phyloP scores from a whole-genome alignment of 257 asterid species.

The Fraxinus pennsylvanica region DNA sequence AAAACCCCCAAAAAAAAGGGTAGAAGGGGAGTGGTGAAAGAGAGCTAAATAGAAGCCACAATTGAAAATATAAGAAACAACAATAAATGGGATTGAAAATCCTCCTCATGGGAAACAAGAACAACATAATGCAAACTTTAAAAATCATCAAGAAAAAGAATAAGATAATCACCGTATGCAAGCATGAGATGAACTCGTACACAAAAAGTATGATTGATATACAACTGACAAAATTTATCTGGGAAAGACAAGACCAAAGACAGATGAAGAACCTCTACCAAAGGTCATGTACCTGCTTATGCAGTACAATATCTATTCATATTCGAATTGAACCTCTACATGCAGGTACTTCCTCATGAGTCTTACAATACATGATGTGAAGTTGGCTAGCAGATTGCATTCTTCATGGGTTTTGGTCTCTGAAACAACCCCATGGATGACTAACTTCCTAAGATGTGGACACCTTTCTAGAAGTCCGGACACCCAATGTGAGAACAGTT shows the following conservation, averaged over 20 bases:
- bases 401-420: slow-evolving; percentile 91
- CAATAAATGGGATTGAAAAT: slow-evolving; percentile 16
- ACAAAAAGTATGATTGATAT: slow-evolving; percentile 28
- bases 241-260: slow-evolving; percentile 21
- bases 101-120: slow-evolving; percentile 25
- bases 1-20: background rate
- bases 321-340: slow-evolving; percentile 78
- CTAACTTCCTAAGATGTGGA: slow-evolving; percentile 68
- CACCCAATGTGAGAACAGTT: slow-evolving; percentile 73
- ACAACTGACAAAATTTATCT: slow-evolving; percentile 33
- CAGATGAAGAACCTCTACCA: slow-evolving; percentile 27
- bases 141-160: slow-evolving; percentile 15
- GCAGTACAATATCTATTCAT: slow-evolving; percentile 48
- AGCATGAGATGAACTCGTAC: slow-evolving; percentile 34
- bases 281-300: slow-evolving; percentile 25
- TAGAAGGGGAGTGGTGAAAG: background rate
- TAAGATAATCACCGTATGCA: slow-evolving; percentile 23
- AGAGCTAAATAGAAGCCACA: background rate
- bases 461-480: slow-evolving; percentile 76
- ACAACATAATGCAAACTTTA: slow-evolving; percentile 19
- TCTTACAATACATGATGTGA: slow-evolving; percentile 67
- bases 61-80: background rate
- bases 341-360: slow-evolving; percentile 72
- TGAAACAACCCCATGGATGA: slow-evolving; percentile 77
- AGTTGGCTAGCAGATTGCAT: slow-evolving; percentile 69